Conservation (phyloP, 2,329 filamentous ascomycete species). For the Verticillium klebahnii region DNA sequence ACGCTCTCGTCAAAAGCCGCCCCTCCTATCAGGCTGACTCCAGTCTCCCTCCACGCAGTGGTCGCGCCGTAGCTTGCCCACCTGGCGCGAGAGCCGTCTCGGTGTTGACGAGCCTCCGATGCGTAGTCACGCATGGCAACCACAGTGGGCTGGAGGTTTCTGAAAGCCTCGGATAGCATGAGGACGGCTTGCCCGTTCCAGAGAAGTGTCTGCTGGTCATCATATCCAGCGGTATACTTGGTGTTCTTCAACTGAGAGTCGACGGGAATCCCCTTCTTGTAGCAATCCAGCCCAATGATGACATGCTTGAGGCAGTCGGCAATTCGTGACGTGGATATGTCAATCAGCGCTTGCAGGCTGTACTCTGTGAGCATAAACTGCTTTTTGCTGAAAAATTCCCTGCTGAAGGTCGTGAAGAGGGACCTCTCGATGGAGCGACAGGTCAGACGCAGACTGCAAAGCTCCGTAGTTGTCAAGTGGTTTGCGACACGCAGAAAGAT, state of each 20-base stretch:
- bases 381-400: slow-evolving; percentile 61
- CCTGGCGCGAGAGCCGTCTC: slow-evolving; percentile 35
- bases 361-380: slow-evolving; percentile 59
- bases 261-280: neutral
- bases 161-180: slow-evolving; percentile 53
- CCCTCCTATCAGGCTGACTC: slow-evolving; percentile 14
- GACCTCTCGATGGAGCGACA: slow-evolving; percentile 50
- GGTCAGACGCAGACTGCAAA: slow-evolving; percentile 47
- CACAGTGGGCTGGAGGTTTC: slow-evolving; percentile 41
- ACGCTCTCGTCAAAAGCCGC: neutral
- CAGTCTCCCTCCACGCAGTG: slow-evolving; percentile 31
- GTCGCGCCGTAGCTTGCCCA: slow-evolving; percentile 54
- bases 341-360: slow-evolving; percentile 50
- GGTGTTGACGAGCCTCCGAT: slow-evolving; percentile 34
- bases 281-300: slow-evolving; percentile 41
- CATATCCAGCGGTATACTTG: slow-evolving; percentile 16
- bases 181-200: slow-evolving; percentile 41
- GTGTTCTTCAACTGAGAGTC: slow-evolving; percentile 18
- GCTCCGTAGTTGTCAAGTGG: slow-evolving; percentile 49
- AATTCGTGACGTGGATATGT: slow-evolving; percentile 45
- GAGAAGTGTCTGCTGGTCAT: slow-evolving; percentile 22
- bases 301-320: slow-evolving; percentile 36
- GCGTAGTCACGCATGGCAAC: slow-evolving; percentile 58
- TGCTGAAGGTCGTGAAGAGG: slow-evolving; percentile 51
- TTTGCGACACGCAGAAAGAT: slow-evolving; percentile 51